phyloP scores from a whole-genome alignment of 495 filamentous ascomycete species.

The Apiosordaria backusii region DNA sequence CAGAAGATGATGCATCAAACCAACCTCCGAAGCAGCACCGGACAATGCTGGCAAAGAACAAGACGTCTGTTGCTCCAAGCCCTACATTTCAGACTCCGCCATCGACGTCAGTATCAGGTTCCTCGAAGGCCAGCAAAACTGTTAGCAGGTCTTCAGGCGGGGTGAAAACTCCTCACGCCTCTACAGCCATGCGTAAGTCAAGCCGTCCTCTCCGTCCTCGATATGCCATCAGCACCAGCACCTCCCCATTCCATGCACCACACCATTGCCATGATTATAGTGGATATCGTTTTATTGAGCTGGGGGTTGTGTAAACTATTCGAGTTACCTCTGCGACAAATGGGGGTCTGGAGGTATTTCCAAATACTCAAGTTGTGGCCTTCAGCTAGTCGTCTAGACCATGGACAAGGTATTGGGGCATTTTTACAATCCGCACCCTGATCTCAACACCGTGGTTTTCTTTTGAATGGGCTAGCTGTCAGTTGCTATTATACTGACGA shows the following conservation, averaged over 20 bases:
- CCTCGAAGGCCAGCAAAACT: not conserved
- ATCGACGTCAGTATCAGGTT: not conserved
- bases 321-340: too few relatives aligned
- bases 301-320: too few relatives aligned
- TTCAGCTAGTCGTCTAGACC: too few relatives aligned
- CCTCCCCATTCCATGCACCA: not conserved
- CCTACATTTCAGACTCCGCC: not conserved
- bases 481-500: too few relatives aligned
- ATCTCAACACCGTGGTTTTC: too few relatives aligned
- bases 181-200: not conserved
- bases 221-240: not conserved
- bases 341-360: too few relatives aligned
- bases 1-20: slow-evolving; percentile 9
- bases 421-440: too few relatives aligned
- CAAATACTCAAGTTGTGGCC: too few relatives aligned
- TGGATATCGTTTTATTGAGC: not conserved
- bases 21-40: slow-evolving; percentile 17
- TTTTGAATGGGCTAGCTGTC: too few relatives aligned
- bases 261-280: not conserved
- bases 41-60: slow-evolving; percentile 5
- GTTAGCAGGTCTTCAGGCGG: not conserved
- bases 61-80: not conserved
- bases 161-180: not conserved
- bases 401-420: too few relatives aligned
- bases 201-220: not conserved